These are phyloP conservation scores for Candida xiaguanensis DNA, from an alignment of 805 yeast genomes.

Conservation along the genomic window DNA sequence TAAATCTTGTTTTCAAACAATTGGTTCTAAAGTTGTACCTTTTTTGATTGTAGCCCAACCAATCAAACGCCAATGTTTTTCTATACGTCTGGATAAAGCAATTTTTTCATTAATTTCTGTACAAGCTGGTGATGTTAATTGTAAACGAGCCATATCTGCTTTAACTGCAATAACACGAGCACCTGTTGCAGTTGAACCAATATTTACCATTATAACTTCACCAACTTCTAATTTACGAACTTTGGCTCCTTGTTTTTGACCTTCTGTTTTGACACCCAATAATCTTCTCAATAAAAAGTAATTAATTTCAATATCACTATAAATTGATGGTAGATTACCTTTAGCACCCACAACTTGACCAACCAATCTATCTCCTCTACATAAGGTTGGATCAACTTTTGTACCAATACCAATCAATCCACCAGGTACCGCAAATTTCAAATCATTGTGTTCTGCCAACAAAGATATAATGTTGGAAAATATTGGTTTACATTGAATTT, in stretches of 20 bases:
- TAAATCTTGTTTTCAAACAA: constrained; percentile 31
- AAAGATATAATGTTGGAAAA: constrained; percentile 90
- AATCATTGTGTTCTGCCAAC: constrained; percentile 96
- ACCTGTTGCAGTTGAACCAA: constrained; percentile 99
- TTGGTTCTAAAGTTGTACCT: constrained; percentile 85
- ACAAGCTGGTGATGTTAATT: constrained; percentile 97
- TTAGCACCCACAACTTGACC: constrained; percentile 99
- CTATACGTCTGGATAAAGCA: constrained; percentile 98
- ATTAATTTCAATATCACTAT: constrained; percentile 96
- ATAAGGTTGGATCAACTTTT: constrained; percentile 95
- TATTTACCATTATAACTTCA: constrained; percentile 97
- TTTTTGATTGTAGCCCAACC: constrained; percentile 99
- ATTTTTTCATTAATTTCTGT: constrained; percentile 97
- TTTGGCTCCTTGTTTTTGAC: constrained; percentile 89
- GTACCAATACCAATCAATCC: constrained; percentile 99
- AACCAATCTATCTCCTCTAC: constrained; percentile 98
- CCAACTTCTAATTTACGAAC: constrained; percentile 91
- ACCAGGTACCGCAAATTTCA: constrained; percentile 99
- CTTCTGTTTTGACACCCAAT: constrained; percentile 97
- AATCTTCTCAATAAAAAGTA: constrained; percentile 94
- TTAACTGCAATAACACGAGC: constrained; percentile 97
- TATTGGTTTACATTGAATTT: constrained; percentile 93
- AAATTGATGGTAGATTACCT: constrained; percentile 92
- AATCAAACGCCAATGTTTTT: constrained; percentile 98
- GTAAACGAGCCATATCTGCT: constrained; percentile 98